Evolutionary conservation across 805 yeast genomes (phyloP).

Genomic region (Wickerhamiella lipophila): DNA sequence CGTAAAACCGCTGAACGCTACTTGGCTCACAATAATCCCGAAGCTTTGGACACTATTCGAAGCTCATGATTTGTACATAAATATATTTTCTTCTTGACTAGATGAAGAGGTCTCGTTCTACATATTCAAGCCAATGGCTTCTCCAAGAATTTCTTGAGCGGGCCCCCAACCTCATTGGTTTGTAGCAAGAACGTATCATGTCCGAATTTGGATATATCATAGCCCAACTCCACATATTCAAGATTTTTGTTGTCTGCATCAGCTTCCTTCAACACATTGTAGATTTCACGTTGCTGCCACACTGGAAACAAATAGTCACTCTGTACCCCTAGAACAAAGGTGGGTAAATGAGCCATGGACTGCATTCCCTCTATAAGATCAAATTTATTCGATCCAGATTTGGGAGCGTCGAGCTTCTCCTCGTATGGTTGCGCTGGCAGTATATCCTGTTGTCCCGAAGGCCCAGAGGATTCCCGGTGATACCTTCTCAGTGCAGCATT

Average conservation of each 20-base stretch:
- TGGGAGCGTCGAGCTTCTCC: conserved; percentile 36
- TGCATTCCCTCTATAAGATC: conserved; percentile 59
- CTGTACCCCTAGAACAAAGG: conserved; percentile 81
- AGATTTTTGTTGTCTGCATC: conserved; percentile 19
- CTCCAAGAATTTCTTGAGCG: conserved; percentile 51
- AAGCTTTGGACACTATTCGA: conserved; percentile 12
- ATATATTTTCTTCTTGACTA: too few species aligned
- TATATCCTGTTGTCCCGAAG: conserved; percentile 17
- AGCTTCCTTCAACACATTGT: conserved; percentile 35
- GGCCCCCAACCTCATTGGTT: conserved; percentile 65
- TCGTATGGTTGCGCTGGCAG: conserved; percentile 42
- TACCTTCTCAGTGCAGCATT: conserved; percentile 13
- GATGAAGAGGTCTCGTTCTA: too few species aligned
- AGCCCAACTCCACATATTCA: conserved; percentile 60
- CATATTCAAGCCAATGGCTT: background rate
- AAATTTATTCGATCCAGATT: conserved; percentile 26
- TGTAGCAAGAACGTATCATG: conserved; percentile 84
- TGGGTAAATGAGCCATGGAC: conserved; percentile 48
- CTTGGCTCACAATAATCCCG: conserved; percentile 23
- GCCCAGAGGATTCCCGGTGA: background rate
- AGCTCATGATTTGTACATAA: conserved; percentile 6
- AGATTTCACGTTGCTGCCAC: conserved; percentile 85
- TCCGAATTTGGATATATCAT: conserved; percentile 69
- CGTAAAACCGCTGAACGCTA: conserved; percentile 22
- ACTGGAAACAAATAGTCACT: conserved; percentile 84